Percentiles rank a stretch among this genome's conserved stretches.
These are phyloP conservation scores for Thalassiosira profunda DNA, from an alignment of 108 stramenopile genomes.

Conservation along the genomic window DNA sequence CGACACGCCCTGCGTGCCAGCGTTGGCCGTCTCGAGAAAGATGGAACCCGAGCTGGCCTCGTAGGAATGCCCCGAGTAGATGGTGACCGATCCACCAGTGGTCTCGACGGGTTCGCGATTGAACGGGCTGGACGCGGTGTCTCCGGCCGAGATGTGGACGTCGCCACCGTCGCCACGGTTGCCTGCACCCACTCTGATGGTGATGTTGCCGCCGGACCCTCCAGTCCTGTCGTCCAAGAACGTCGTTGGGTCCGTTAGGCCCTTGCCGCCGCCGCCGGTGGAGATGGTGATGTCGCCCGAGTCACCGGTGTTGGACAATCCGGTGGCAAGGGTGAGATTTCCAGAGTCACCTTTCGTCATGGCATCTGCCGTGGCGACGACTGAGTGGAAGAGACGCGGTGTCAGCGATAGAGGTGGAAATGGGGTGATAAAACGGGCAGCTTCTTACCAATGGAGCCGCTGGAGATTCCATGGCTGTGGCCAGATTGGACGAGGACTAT, in stretches of 20 bases:
- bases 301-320: conserved; percentile 5
- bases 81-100: conserved; percentile 6
- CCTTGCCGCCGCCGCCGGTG: conserved; percentile 16
- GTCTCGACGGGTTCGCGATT: background rate
- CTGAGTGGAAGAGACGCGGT: background rate
- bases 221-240: background rate
- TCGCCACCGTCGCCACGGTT: conserved; percentile 1
- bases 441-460: too few species aligned
- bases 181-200: conserved; percentile 2
- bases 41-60: background rate
- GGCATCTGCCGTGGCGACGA: conserved; percentile 26
- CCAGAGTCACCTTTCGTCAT: conserved; percentile 13
- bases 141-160: background rate
- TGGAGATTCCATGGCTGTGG: too few species aligned
- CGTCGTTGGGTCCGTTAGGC: too few species aligned
- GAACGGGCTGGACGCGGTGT: background rate
- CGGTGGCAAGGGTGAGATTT: conserved; percentile 8
- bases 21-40: background rate
- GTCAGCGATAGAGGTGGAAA: too few species aligned
- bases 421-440: too few species aligned
- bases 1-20: conserved; percentile 5
- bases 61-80: conserved; percentile 2
- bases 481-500: too few species aligned
- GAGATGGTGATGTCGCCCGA: conserved; percentile 18
- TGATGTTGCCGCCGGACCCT: conserved; percentile 26